Percentiles rank a stretch among this genome's conserved stretches.
Evolutionary conservation across 139 green algal genomes (phyloP).

Genomic region (Chlorella ohadii): DNA sequence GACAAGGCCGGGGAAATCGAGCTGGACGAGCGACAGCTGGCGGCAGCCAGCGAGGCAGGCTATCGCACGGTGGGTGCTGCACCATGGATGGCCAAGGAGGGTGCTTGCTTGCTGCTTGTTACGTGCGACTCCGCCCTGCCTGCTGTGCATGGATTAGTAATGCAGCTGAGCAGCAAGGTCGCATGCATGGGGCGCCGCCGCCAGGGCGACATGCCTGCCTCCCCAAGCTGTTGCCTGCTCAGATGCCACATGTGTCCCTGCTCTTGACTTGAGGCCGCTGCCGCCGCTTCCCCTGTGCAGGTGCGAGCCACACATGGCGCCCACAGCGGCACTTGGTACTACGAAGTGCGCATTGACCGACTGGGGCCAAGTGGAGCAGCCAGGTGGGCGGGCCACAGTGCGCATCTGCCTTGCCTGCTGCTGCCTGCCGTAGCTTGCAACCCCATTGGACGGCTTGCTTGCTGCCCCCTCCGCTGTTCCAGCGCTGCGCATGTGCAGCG

Average conservation of each 20-base stretch:
- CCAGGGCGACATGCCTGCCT: not conserved
- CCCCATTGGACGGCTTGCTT: no score
- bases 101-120: no score
- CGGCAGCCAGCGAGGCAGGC: constrained; percentile 71
- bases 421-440: no score
- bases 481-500: not conserved
- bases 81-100: no score
- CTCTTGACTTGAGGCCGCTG: no score
- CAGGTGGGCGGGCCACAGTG: not conserved
- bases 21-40: constrained; percentile 63
- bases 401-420: not conserved
- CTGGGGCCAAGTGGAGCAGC: constrained; percentile 74
- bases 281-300: constrained; percentile 9
- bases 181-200: not conserved
- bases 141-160: no score
- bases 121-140: no score
- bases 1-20: constrained; percentile 68
- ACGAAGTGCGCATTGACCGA: constrained; percentile 69
- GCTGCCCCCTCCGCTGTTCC: no score
- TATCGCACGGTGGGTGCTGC: constrained; percentile 69
- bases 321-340: constrained; percentile 78
- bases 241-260: no score
- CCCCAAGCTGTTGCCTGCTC: not conserved
- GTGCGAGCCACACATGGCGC: constrained; percentile 74
- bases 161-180: no score